These are phyloP conservation scores for Cyclotella baltica DNA, from an alignment of 108 stramenopile species.

Conservation along the genomic window DNA sequence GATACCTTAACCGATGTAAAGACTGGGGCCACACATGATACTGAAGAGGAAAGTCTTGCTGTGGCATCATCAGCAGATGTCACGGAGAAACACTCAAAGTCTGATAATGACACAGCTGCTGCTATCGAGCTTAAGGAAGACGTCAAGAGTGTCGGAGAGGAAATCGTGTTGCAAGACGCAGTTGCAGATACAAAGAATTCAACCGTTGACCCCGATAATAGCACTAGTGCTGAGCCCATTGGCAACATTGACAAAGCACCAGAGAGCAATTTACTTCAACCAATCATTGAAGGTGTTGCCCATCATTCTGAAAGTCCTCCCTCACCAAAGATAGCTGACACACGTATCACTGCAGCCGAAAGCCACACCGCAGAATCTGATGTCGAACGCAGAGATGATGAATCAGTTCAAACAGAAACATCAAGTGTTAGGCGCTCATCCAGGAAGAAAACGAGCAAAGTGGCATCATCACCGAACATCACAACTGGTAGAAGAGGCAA, in stretches of 20 bases:
- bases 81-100: background rate
- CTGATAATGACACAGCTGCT: background rate
- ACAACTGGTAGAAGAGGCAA: constrained; percentile 9
- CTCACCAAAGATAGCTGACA: background rate
- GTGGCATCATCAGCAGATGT: background rate
- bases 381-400: constrained; percentile 10
- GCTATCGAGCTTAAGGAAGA: background rate
- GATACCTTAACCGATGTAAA: background rate
- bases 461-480: constrained; percentile 21
- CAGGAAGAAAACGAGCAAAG: background rate
- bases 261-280: background rate
- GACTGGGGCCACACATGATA: background rate
- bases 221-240: background rate
- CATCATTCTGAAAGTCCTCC: too few species aligned
- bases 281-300: background rate
- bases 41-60: constrained; percentile 1
- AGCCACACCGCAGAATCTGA: background rate
- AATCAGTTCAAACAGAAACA: constrained; percentile 15
- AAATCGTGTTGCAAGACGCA: background rate
- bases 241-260: too few species aligned
- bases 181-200: background rate
- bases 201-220: background rate
- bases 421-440: constrained; percentile 19
- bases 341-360: background rate
- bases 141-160: background rate